phyloP scores from a whole-genome alignment of 2,329 filamentous ascomycete genomes.

The Colletotrichum camelliae region DNA sequence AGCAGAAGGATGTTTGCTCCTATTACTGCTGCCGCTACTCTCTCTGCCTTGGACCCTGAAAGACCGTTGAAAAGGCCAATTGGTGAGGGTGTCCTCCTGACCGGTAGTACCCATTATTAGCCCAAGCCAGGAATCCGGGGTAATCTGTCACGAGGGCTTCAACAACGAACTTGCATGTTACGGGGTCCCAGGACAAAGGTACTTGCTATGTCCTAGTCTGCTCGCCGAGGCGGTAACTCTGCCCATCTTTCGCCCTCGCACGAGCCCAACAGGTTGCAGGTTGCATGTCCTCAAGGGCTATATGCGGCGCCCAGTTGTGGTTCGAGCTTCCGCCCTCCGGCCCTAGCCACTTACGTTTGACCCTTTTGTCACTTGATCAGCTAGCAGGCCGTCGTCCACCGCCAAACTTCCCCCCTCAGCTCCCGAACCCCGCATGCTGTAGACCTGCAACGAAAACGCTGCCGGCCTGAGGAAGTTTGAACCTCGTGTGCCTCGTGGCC shows the following conservation, averaged over 20 bases:
- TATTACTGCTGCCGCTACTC: background rate
- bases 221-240: conserved; percentile 17
- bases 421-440: conserved; percentile 16
- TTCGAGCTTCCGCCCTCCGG: conserved; percentile 2
- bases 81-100: background rate
- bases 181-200: background rate
- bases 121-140: background rate
- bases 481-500: conserved; percentile 16
- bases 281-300: background rate
- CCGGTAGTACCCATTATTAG: background rate
- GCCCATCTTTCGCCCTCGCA: conserved; percentile 9
- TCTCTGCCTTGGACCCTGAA: background rate
- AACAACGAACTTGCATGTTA: background rate
- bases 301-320: background rate
- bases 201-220: conserved; percentile 3
- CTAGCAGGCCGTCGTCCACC: background rate
- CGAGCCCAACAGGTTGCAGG: conserved; percentile 15
- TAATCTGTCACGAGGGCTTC: background rate
- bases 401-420: background rate
- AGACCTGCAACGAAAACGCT: conserved; percentile 7
- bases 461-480: background rate
- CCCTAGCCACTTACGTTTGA: conserved; percentile 16
- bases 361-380: conserved; percentile 18
- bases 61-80: background rate
- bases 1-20: background rate